Conservation (phyloP, 2,329 filamentous ascomycete species). For the Cadophora malorum region DNA sequence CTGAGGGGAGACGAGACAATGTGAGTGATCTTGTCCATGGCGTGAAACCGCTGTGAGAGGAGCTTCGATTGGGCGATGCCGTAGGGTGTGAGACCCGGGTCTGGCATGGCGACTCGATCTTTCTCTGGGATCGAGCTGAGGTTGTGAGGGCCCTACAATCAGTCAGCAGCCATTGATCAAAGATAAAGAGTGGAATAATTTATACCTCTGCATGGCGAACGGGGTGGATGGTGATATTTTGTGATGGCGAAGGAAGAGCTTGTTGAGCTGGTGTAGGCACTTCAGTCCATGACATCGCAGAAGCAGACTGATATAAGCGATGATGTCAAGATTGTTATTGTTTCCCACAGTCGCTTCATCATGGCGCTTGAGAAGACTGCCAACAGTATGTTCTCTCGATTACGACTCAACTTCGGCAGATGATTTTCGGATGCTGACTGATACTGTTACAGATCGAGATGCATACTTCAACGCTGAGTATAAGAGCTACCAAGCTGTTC, state of each 20-base stretch:
- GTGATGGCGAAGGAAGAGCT: not conserved
- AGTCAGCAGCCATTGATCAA: not conserved
- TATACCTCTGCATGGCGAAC: constrained; percentile 74
- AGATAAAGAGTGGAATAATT: constrained; percentile 44
- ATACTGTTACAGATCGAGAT: not conserved
- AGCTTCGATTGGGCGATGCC: constrained; percentile 74
- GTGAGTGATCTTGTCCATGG: constrained; percentile 68
- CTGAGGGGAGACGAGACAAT: constrained; percentile 80
- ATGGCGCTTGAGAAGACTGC: constrained; percentile 6
- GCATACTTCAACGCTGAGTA: constrained; percentile 14
- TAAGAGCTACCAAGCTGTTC: not conserved
- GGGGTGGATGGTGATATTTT: constrained; percentile 50
- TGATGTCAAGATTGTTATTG: constrained; percentile 23
- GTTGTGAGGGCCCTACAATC: constrained; percentile 72
- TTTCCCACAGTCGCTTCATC: constrained; percentile 15
- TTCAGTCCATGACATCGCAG: not conserved
- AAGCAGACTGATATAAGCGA: not conserved
- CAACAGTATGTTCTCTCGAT: not conserved
- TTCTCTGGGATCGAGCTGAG: constrained; percentile 62
- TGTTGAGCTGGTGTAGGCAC: not conserved
- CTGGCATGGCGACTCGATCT: constrained; percentile 66
- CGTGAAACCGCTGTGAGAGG: constrained; percentile 67
- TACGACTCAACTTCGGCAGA: not conserved
- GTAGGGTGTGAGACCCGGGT: constrained; percentile 75
- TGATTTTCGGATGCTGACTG: not conserved